phyloP scores from a whole-genome alignment of 352 stramenopile species.

The Globisporangium recalcitrans region DNA sequence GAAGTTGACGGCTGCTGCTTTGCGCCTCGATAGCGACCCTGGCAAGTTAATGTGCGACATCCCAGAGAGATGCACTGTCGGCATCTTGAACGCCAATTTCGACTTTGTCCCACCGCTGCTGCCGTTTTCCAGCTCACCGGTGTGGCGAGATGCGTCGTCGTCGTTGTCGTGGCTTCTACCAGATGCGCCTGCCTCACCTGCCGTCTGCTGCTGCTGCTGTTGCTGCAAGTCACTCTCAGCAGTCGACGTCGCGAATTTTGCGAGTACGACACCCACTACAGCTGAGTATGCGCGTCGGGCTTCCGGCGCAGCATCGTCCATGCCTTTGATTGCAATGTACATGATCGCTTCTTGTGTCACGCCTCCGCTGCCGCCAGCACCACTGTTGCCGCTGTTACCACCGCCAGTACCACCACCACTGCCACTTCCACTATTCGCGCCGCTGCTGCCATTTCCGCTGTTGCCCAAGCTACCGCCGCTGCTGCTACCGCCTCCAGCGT shows the following conservation, averaged over 20 bases:
- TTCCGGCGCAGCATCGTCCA: slow-evolving; percentile 69
- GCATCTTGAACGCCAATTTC: slow-evolving; percentile 70
- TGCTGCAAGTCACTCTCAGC: slow-evolving; percentile 40
- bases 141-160: slow-evolving; percentile 17
- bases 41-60: slow-evolving; percentile 51
- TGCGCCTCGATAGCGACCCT: slow-evolving; percentile 42
- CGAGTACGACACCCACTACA: slow-evolving; percentile 71
- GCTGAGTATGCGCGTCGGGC: slow-evolving; percentile 53
- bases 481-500: slow-evolving; percentile 1
- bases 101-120: slow-evolving; percentile 24
- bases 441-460: slow-evolving; percentile 9
- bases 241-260: slow-evolving; percentile 57
- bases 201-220: slow-evolving; percentile 1
- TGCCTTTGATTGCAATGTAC: slow-evolving; percentile 62
- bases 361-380: slow-evolving; percentile 16
- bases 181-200: slow-evolving; percentile 13
- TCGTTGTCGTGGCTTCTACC: slow-evolving; percentile 27
- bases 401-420: background rate
- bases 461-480: slow-evolving; percentile 18
- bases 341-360: slow-evolving; percentile 71
- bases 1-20: slow-evolving; percentile 56
- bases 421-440: slow-evolving; percentile 18
- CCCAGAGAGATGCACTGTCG: slow-evolving; percentile 46
- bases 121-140: slow-evolving; percentile 16
- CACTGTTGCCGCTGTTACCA: slow-evolving; percentile 1